phyloP scores from a whole-genome alignment of 306 rosid species.

The Cercis canadensis region DNA sequence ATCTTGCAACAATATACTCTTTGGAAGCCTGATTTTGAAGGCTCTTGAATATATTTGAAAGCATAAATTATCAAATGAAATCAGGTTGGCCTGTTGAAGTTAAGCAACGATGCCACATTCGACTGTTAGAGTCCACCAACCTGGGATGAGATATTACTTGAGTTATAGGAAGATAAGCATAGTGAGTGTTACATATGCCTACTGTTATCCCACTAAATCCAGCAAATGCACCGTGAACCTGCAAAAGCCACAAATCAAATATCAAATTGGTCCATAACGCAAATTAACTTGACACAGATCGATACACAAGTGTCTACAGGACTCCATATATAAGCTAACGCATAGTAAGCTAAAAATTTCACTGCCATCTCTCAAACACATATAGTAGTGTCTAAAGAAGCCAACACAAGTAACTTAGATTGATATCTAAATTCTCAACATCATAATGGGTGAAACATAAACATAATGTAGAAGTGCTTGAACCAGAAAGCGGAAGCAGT shows the following conservation, averaged over 20 bases:
- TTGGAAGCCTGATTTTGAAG: conserved; percentile 42
- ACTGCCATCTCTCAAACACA: background rate
- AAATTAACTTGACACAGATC: too few relatives aligned
- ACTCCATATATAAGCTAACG: too few relatives aligned
- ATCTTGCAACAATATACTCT: conserved; percentile 44
- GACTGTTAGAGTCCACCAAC: conserved; percentile 84
- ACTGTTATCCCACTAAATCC: conserved; percentile 96
- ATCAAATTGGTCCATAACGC: too few relatives aligned
- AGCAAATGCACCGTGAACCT: conserved; percentile 99
- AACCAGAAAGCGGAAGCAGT: background rate
- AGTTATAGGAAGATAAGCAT: conserved; percentile 90
- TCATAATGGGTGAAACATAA: conserved; percentile 6
- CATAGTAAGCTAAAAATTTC: background rate
- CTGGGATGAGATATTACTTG: conserved; percentile 92
- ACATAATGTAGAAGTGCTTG: background rate
- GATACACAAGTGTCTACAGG: too few relatives aligned
- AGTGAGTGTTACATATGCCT: conserved; percentile 95
- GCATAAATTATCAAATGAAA: conserved; percentile 50
- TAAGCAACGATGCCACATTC: conserved; percentile 99
- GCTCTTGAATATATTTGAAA: conserved; percentile 37
- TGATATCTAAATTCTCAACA: background rate
- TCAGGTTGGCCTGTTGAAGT: conserved; percentile 99
- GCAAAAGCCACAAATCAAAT: conserved; percentile 39
- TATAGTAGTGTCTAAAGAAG: background rate
- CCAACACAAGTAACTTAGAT: background rate